phyloP scores from a whole-genome alignment of 805 yeast species.

The Ogataea degrootiae region DNA sequence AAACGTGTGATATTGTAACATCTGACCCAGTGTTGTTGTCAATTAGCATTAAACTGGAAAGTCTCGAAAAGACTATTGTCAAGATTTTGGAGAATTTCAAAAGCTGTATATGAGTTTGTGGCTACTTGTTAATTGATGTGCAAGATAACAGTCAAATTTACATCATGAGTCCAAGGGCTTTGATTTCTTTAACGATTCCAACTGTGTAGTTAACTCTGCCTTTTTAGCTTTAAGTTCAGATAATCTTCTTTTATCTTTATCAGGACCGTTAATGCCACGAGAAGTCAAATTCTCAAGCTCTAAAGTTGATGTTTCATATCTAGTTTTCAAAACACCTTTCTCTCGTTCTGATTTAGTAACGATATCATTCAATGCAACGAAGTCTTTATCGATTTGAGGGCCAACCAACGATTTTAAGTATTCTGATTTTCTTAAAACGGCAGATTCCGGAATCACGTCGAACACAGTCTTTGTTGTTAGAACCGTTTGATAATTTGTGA shows the following conservation, averaged over 20 bases:
- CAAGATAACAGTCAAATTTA: too few species aligned
- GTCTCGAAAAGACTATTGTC: conserved; percentile 48
- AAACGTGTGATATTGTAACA: conserved; percentile 54
- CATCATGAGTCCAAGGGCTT: too few species aligned
- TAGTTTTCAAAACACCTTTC: conserved; percentile 30
- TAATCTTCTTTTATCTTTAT: conserved; percentile 15
- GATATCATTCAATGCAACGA: conserved; percentile 30
- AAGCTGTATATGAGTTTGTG: conserved; percentile 7
- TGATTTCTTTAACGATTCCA: conserved; percentile 1
- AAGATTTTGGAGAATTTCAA: conserved; percentile 25
- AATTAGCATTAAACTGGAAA: conserved; percentile 57
- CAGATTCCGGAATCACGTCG: conserved; percentile 47
- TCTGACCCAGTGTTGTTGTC: conserved; percentile 66
- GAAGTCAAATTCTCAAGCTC: conserved; percentile 26
- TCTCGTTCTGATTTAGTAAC: conserved; percentile 31
- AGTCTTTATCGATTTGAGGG: conserved; percentile 36
- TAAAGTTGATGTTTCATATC: conserved; percentile 37
- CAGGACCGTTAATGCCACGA: conserved; percentile 2
- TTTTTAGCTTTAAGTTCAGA: background rate
- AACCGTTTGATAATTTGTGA: conserved; percentile 34
- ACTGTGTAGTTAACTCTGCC: conserved; percentile 3
- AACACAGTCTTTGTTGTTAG: conserved; percentile 43
- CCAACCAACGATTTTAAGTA: conserved; percentile 33
- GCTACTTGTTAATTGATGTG: too few species aligned
- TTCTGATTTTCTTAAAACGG: conserved; percentile 37